phyloP scores from a whole-genome alignment of 2,329 filamentous ascomycete genomes.

The Ophiostoma ips region DNA sequence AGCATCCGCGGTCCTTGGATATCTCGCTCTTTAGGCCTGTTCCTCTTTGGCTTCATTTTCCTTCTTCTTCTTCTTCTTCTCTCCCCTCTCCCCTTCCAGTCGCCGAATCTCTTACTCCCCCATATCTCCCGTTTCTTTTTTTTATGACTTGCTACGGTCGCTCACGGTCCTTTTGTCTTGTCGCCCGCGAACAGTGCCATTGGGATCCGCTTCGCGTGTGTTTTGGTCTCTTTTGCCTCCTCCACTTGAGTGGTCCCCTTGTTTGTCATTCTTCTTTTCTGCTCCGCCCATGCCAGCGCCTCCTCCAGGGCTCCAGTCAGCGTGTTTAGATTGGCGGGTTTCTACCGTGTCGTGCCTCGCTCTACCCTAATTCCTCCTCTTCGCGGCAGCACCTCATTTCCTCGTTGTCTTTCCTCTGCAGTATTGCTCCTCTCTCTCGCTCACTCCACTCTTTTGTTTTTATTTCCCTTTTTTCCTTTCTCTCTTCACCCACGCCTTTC shows the following conservation, averaged over 20 bases:
- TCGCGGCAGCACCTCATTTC: neutral
- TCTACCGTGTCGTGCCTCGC: neutral
- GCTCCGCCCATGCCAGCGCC: conserved; percentile 8
- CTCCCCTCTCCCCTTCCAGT: too few relatives aligned
- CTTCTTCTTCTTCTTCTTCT: neutral
- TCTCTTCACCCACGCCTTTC: neutral
- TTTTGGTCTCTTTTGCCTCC: conserved; percentile 4
- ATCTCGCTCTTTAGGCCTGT: neutral
- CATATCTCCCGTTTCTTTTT: neutral
- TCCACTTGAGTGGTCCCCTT: neutral
- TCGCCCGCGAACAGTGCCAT: neutral
- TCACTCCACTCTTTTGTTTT: neutral
- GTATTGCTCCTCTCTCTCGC: neutral
- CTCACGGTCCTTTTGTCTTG: neutral
- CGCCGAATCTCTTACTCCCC: neutral
- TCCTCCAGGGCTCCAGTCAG: neutral
- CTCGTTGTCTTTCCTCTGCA: neutral
- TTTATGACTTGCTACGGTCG: neutral
- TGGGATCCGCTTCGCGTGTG: conserved; percentile 9
- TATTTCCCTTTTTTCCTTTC: neutral
- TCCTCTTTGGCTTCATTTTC: neutral
- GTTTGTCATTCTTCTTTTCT: conserved; percentile 8
- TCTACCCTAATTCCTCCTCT: neutral
- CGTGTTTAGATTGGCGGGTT: conserved; percentile 4
- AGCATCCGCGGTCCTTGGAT: neutral